phyloP scores from a whole-genome alignment of 768 basidiomycete species.

The Kockovaella imperatae region DNA sequence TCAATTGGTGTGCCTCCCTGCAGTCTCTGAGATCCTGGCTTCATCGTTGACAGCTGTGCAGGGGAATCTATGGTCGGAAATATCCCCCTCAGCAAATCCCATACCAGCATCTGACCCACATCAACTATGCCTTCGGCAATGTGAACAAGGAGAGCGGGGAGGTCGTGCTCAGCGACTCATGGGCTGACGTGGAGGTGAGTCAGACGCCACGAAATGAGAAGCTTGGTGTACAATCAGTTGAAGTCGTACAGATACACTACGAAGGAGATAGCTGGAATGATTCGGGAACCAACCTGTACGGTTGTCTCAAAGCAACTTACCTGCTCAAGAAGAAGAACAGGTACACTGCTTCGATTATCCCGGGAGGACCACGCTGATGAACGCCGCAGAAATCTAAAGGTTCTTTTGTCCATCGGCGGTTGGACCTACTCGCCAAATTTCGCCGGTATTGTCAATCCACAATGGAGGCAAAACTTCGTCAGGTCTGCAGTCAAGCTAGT shows the following conservation, averaged over 20 bases:
- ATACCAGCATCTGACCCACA: conserved; percentile 74
- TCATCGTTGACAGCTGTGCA: background rate
- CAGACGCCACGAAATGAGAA: background rate
- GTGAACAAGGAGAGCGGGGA: conserved; percentile 74
- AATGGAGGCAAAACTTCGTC: conserved; percentile 68
- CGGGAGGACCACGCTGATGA: background rate
- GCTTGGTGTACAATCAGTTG: background rate
- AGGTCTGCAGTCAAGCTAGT: conserved; percentile 65
- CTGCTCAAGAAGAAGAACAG: conserved; percentile 78
- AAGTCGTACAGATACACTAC: conserved; percentile 69
- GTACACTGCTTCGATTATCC: too few species aligned
- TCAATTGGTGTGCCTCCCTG: conserved; percentile 22
- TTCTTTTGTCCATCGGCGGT: conserved; percentile 79
- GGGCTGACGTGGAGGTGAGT: conserved; percentile 74
- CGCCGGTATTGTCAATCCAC: conserved; percentile 62
- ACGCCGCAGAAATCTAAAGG: conserved; percentile 48
- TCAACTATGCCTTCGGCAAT: conserved; percentile 90
- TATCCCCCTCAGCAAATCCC: conserved; percentile 82
- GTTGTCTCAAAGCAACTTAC: conserved; percentile 90
- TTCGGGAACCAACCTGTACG: conserved; percentile 78
- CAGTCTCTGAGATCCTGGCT: background rate
- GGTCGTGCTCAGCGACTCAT: conserved; percentile 77
- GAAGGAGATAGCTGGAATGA: conserved; percentile 94
- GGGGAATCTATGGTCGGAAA: conserved; percentile 94
- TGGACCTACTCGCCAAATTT: conserved; percentile 57